phyloP scores from a whole-genome alignment of 306 rosid genomes.

The Pterocarpus macrocarpus region DNA sequence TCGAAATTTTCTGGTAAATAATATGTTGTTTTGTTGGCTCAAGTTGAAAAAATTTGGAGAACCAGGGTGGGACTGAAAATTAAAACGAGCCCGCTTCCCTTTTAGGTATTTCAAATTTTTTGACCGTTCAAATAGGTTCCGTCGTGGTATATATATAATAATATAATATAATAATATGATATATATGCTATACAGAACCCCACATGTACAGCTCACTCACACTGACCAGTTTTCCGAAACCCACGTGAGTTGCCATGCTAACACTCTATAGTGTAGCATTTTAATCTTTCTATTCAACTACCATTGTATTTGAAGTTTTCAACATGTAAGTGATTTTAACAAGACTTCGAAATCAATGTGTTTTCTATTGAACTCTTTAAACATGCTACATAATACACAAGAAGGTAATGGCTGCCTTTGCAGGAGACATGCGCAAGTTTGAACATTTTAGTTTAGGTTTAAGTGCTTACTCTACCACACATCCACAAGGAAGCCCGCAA shows the following conservation, averaged over 20 bases:
- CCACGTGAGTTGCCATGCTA: background rate
- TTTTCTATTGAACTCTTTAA: background rate
- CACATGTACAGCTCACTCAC: background rate
- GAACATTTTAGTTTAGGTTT: background rate
- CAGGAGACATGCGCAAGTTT: background rate
- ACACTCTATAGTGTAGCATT: background rate
- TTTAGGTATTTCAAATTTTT: conserved; percentile 43
- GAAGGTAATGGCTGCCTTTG: background rate
- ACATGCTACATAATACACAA: background rate
- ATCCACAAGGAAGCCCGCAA: background rate
- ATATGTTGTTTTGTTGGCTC: background rate
- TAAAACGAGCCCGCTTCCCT: conserved; percentile 42
- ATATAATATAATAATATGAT: background rate
- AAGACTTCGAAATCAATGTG: background rate
- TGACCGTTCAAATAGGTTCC: conserved; percentile 43
- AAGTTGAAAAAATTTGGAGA: background rate
- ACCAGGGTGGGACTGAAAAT: background rate
- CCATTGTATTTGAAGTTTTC: background rate
- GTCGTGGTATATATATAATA: no score
- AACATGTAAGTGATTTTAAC: background rate
- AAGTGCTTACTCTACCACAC: no score
- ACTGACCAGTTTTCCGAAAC: background rate
- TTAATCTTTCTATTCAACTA: no score
- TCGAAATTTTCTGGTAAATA: background rate
- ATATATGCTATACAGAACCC: background rate